Evolutionary conservation across 2,329 filamentous ascomycete species (phyloP), one percentile per base, ranked within the genome.

Genomic region (Aphanocladium album): DNA sequence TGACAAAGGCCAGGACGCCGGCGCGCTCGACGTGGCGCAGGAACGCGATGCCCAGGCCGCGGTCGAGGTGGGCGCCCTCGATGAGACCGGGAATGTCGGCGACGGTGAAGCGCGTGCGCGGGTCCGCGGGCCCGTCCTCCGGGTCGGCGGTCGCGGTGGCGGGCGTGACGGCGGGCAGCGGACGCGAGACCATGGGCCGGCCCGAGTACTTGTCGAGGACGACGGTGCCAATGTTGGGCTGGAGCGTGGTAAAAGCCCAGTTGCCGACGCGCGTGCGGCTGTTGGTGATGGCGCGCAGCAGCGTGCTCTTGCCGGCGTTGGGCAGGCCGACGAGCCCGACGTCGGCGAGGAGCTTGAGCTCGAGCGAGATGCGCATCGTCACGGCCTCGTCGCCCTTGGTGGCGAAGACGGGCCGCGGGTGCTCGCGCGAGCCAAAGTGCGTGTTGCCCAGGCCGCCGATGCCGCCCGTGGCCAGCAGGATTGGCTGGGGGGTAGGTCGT

Each of bases 201-300:
- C 93, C 91, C 61, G 86, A 87, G 76, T 95, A 85, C 71, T 93
- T 85, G 73, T 99, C 95, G 12, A 99, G 83, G 16, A 98, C 89
- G 7, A 99, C 91, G 0, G 95, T 99, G 55, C 95, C 95, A 59
- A 99, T 96, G 67, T 96, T 97, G 2, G 95, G 95, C 67, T 93
- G 89, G 9, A 99, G 80, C 0, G 95, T 99, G 3, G 95, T 99
- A 73, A 99, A 99, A 11, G 92, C 93, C 95, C 95, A 99, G 72
- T 90, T 88, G 45, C 95, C 95, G 33, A 99, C 87, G 43, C 95
- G 85, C 1, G 95, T 91, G 62, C 92, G 88, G 71, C 90, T 96
- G 72, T 93, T 93, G 68, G 88, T 96, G 67, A 99, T 78, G 3
- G 93, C 88, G 19, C 95, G 87, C 17, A 98, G 82, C 1, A 99